phyloP scores from a whole-genome alignment of 768 basidiomycete genomes.

The Suillus alpinus region DNA sequence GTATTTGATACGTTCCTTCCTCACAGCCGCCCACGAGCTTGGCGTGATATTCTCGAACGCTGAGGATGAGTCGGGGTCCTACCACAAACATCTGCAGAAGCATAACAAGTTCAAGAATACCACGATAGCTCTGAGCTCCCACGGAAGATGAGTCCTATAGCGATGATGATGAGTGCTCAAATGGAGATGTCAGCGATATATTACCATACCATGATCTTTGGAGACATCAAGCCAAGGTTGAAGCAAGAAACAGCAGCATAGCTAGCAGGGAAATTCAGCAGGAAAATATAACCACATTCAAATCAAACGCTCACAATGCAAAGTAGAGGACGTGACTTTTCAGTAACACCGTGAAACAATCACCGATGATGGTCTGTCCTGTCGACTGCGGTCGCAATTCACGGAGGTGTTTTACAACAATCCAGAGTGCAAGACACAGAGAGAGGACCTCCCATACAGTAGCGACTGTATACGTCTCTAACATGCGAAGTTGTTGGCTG shows the following conservation, averaged over 20 bases:
- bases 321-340: background rate
- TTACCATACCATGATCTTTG: background rate
- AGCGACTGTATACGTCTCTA: background rate
- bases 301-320: background rate
- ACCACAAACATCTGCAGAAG: background rate
- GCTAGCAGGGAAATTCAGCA: background rate
- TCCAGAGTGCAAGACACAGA: background rate
- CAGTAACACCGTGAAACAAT: background rate
- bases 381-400: background rate
- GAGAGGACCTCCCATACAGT: background rate
- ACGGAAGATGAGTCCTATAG: background rate
- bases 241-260: background rate
- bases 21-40: background rate
- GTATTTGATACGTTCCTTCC: background rate
- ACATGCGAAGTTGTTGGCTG: background rate
- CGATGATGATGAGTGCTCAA: background rate
- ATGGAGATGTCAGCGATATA: background rate
- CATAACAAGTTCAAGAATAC: background rate
- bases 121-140: background rate
- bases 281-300: background rate
- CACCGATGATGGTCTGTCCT: background rate
- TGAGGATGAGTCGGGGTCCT: background rate
- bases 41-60: background rate
- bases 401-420: background rate
- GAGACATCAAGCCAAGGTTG: background rate